phyloP scores from a whole-genome alignment of 2,329 filamentous ascomycete genomes.

The Leptographium galeiforme region DNA sequence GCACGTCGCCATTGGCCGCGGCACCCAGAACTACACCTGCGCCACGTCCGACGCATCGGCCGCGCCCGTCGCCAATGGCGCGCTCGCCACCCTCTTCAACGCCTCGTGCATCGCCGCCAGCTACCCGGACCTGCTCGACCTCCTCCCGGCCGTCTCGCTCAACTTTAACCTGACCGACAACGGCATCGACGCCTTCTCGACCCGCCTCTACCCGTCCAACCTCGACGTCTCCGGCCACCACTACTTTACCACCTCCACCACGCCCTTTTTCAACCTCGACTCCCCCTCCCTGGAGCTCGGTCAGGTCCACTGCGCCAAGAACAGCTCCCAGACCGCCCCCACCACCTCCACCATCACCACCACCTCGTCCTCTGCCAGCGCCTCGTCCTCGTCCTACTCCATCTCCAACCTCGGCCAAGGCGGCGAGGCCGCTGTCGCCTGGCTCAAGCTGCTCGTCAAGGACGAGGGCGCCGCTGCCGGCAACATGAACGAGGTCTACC shows the following conservation, averaged over 20 bases:
- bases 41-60: constrained; percentile 43
- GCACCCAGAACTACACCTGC: constrained; percentile 93
- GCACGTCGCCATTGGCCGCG: constrained; percentile 76
- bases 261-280: constrained; percentile 71
- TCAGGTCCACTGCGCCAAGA: constrained; percentile 49
- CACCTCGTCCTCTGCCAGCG: constrained; percentile 29
- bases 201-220: constrained; percentile 40
- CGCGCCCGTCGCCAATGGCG: constrained; percentile 53
- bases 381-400: constrained; percentile 23
- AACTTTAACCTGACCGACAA: constrained; percentile 43
- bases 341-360: constrained; percentile 24
- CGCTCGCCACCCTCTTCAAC: constrained; percentile 77
- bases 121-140: constrained; percentile 51
- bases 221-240: constrained; percentile 61
- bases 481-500: constrained; percentile 62
- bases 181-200: constrained; percentile 14
- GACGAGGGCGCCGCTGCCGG: constrained; percentile 37
- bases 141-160: constrained; percentile 55
- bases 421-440: constrained; percentile 59
- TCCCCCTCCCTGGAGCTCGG: constrained; percentile 41
- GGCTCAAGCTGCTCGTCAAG: constrained; percentile 57
- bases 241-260: constrained; percentile 56
- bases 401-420: constrained; percentile 36
- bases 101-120: constrained; percentile 63
- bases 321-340: constrained; percentile 45